Base-by-base conservation (phyloP, 768 basidiomycete species). In the Termitomyces sp. region DNA sequence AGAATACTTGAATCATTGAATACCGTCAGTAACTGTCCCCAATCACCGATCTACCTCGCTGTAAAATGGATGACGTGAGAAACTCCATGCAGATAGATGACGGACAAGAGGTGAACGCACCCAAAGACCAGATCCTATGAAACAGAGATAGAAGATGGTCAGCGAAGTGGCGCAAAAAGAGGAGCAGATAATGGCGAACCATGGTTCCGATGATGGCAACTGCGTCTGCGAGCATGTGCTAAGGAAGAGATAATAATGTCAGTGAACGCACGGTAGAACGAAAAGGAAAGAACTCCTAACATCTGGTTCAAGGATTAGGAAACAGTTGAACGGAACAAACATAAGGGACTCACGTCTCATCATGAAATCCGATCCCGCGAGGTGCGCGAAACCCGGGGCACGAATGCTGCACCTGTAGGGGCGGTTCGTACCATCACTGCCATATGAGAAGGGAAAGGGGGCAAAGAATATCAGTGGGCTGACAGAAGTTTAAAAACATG, bases 161-260 rank as follows among this genome's bases (percentile, higher is more conserved):
- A 69, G 31, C 40, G 31, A 50, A 50, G 55, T 52, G 53, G 47
- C 42, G 34, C 59, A 55, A n/a, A 61, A 58, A 49, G 57, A 51
- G 56, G 7, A 47, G 48, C 34, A 61, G 25, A n/a, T 42, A 43
- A 50, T 52, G 56, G 75, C 85, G 66, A 71, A 88, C 94, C 96
- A 97, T 96, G 50, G 96, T 98, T 68, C 97, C 97, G 72, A 98
- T 97, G 72, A 99, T 91, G 52, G 96, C 88, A 54, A 99, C 96
- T 47, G 91, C 95, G 69, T 98, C 96, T 5, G 94, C 93, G 62
- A 97, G 80, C 86, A 91, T 89, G 76, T 94, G 92, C 88, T 87
- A 72, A 68, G 60, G 20, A 48, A 54, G 54, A 61, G 59, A 56
- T n/a, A 17, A 38, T 61, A 48, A 63, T 63, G 63, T 67, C 32